Evolutionary conservation across 2,329 filamentous ascomycete genomes (phyloP).

Genomic region (Mycocentrospora acerina): DNA sequence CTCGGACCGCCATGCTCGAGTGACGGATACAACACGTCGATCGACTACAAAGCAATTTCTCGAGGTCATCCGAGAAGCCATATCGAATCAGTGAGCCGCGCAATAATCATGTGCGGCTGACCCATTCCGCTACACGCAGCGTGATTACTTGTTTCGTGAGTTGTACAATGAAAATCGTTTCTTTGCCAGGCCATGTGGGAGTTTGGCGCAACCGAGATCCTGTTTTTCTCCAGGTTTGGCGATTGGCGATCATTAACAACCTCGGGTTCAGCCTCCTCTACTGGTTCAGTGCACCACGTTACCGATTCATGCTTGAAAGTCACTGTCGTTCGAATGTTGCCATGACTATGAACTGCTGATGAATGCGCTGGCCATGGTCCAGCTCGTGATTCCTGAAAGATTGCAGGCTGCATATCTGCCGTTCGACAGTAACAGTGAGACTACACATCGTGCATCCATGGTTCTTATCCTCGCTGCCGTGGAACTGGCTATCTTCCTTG

Average conservation of each 20-base stretch:
- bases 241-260: conserved; percentile 7
- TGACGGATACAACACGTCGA: conserved; percentile 29
- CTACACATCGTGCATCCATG: too few species aligned
- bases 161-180: conserved; percentile 39
- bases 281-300: background rate
- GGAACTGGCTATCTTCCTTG: too few species aligned
- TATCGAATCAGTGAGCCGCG: conserved; percentile 38
- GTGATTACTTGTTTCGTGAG: conserved; percentile 43
- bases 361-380: too few species aligned
- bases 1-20: conserved; percentile 15
- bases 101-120: conserved; percentile 40
- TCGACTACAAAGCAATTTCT: conserved; percentile 28
- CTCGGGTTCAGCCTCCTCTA: conserved; percentile 13
- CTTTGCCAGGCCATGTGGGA: conserved; percentile 18
- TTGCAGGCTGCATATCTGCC: too few species aligned
- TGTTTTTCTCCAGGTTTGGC: conserved; percentile 11
- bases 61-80: conserved; percentile 37
- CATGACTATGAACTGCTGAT: too few species aligned
- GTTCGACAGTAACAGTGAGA: too few species aligned
- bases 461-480: too few species aligned
- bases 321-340: too few species aligned
- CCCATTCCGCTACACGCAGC: conserved; percentile 27
- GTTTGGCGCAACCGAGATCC: conserved; percentile 20
- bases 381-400: too few species aligned
- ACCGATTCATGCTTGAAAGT: too few species aligned